Percentiles rank a stretch among this genome's conserved stretches.
These are phyloP conservation scores for Pseudocercospora fuligena DNA, from an alignment of 2,329 filamentous ascomycete species.

Conservation along the genomic window DNA sequence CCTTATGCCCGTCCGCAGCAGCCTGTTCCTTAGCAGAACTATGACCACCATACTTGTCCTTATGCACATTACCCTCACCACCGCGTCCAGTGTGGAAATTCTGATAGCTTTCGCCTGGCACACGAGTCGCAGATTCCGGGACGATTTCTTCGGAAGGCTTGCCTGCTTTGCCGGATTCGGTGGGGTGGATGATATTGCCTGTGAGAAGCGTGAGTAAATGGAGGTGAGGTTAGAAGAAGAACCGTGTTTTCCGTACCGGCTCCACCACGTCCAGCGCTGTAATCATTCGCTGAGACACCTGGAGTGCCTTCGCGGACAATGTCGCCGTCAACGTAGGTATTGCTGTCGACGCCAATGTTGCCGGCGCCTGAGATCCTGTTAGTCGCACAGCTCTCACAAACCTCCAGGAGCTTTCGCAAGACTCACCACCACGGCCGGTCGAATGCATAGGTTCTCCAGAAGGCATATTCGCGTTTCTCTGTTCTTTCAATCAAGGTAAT, in stretches of 20 bases:
- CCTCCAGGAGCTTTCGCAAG: neutral
- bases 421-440: slow-evolving; percentile 62
- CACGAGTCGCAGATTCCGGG: slow-evolving; percentile 49
- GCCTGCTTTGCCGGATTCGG: neutral
- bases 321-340: slow-evolving; percentile 51
- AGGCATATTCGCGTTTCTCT: slow-evolving; percentile 15
- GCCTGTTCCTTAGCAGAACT: slow-evolving; percentile 40
- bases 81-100: slow-evolving; percentile 57
- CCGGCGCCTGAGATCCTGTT: slow-evolving; percentile 54
- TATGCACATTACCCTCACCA: slow-evolving; percentile 54
- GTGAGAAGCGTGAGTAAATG: neutral
- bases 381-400: neutral
- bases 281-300: slow-evolving; percentile 46
- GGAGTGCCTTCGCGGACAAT: slow-evolving; percentile 53
- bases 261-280: slow-evolving; percentile 44
- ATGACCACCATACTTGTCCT: slow-evolving; percentile 55
- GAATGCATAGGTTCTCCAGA: slow-evolving; percentile 45
- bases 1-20: slow-evolving; percentile 25
- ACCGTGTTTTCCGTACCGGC: slow-evolving; percentile 44
- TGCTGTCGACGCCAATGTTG: slow-evolving; percentile 60
- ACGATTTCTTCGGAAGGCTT: slow-evolving; percentile 47
- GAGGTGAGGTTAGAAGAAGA: slow-evolving; percentile 36
- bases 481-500: neutral
- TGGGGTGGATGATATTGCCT: slow-evolving; percentile 25
- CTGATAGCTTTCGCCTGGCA: slow-evolving; percentile 40